Evolutionary conservation across 2,329 filamentous ascomycete species (phyloP).

Genomic region (Biscogniauxia sp.): DNA sequence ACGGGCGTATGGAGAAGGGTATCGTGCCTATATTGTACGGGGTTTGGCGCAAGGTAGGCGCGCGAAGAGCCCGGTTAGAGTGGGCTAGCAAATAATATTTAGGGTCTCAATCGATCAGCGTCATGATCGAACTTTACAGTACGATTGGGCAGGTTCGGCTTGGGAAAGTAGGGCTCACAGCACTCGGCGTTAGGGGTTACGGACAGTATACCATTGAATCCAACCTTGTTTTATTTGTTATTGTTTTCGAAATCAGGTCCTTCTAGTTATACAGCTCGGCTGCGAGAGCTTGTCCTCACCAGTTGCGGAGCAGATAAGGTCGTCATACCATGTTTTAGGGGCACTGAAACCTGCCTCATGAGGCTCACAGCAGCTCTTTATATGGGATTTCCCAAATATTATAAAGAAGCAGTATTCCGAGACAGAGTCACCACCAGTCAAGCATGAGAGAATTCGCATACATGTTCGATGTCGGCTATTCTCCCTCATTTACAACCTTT

Average conservation of each 20-base stretch:
- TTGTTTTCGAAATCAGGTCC: neutral
- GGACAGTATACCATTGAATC: conserved; percentile 34
- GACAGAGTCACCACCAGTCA: neutral
- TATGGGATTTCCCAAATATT: neutral
- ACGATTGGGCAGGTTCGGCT: conserved; percentile 19
- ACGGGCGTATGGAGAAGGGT: neutral
- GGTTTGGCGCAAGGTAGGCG: neutral
- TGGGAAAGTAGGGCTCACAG: conserved; percentile 30
- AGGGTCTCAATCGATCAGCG: conserved; percentile 12
- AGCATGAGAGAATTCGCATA: neutral
- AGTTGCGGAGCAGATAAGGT: neutral
- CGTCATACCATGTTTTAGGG: neutral
- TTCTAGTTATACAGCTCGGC: neutral
- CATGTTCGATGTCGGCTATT: neutral
- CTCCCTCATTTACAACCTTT: too few relatives aligned
- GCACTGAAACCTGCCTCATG: neutral
- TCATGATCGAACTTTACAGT: conserved; percentile 18
- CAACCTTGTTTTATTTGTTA: conserved; percentile 28
- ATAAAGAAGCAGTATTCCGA: neutral
- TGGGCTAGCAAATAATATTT: conserved; percentile 10
- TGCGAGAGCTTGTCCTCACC: neutral
- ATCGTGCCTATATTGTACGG: neutral
- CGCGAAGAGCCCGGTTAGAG: conserved; percentile 7
- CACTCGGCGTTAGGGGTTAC: conserved; percentile 33
- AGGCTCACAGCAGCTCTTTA: neutral